Evolutionary conservation across 2,329 filamentous ascomycete species (phyloP), one percentile per base, ranked within the genome.

Genomic region (Diplocarpon mali): DNA sequence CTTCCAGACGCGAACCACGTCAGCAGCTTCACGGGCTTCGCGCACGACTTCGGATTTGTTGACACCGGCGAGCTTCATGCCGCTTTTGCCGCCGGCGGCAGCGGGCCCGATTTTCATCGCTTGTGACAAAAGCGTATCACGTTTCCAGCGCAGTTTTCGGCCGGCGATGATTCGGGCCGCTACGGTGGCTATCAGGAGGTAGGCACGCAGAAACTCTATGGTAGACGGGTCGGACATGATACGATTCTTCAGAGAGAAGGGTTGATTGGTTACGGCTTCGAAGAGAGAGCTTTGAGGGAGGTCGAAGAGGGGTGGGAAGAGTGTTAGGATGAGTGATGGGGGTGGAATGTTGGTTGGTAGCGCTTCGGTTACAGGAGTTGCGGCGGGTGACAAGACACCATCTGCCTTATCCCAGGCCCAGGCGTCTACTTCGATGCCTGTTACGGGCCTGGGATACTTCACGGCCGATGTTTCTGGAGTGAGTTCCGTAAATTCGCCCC

Each of bases 61-160:
- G 34, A 96, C 70, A 11, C 86, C 83, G 0, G 83, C 77, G 15
- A 96, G 75, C 65, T 95, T 96, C 90, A 96, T 95, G 3, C 90
- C 82, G 1, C 89, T 80, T 56, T 85, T 86, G 42, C 79, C 76
- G 2, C 80, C 81, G 2, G 80, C 75, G 13, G 79, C 78, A 1
- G 86, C 85, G 15, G 76, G 76, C 0, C 78, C 78, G 49, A 96
- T 94, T 45, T 83, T 80, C 85, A 94, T 95, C 58, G 82, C 81
- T 63, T 95, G 87, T 1, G 85, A 77, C 11, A 96, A 69, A 50
- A 87, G 79, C 50, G 78, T 82, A 64, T 96, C 90, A 43, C 90
- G 77, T 61, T 94, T 90, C 90, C 90, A 96, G 45, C 90, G 82
- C 41, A 84, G 69, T 57, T 85, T 88, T 46, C 90, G 80, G 10